Conservation (phyloP, 345 rosid species). For the Gynandropsis gynandra region DNA sequence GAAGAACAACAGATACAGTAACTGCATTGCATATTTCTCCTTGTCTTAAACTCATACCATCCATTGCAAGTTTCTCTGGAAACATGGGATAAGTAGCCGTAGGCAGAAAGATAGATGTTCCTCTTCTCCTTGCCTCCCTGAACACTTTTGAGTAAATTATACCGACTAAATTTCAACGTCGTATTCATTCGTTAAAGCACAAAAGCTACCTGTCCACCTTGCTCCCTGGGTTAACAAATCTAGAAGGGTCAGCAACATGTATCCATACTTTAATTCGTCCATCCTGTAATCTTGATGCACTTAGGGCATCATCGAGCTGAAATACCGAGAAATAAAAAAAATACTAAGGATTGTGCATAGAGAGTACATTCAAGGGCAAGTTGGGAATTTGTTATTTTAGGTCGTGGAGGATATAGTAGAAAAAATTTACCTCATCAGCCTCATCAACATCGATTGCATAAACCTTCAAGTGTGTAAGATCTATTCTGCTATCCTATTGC, state of each 20-base stretch:
- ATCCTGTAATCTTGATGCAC: slow-evolving; percentile 76
- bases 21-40: slow-evolving; percentile 87
- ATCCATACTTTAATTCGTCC: slow-evolving; percentile 87
- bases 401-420: slow-evolving; percentile 1
- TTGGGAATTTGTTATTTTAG: not conserved
- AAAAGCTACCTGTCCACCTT: slow-evolving; percentile 57
- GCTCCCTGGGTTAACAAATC: slow-evolving; percentile 71
- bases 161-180: not conserved
- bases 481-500: slow-evolving; percentile 64
- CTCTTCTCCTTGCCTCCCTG: slow-evolving; percentile 88
- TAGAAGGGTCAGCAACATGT: slow-evolving; percentile 92
- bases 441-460: slow-evolving; percentile 97
- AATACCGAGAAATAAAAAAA: too few relatives aligned
- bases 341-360: slow-evolving; percentile 17
- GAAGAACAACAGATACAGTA: slow-evolving; percentile 71
- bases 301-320: slow-evolving; percentile 95
- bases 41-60: slow-evolving; percentile 95
- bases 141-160: slow-evolving; percentile 21
- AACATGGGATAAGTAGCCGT: slow-evolving; percentile 94
- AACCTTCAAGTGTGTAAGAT: slow-evolving; percentile 85
- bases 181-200: slow-evolving; percentile 2
- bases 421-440: slow-evolving; percentile 85
- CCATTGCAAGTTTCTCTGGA: slow-evolving; percentile 95
- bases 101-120: slow-evolving; percentile 93
- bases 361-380: slow-evolving; percentile 4